Evolutionary conservation across 2,329 filamentous ascomycete genomes (phyloP), one percentile per base, ranked within the genome.

Genomic region (Xylaria sp.): DNA sequence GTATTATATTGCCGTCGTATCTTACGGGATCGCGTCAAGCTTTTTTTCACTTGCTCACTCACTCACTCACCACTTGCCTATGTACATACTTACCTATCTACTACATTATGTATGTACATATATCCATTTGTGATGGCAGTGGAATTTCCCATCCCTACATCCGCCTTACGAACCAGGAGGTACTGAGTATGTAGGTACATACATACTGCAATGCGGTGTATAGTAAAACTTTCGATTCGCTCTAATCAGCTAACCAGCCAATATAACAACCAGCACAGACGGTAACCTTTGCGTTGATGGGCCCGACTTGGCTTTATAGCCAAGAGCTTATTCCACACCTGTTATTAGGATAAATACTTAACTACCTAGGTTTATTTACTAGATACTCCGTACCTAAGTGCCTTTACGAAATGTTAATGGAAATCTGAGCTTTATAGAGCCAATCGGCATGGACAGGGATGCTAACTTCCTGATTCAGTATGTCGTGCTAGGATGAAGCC

Each of bases 401-500:
- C 5, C 50, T n/a, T 51, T 51, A 36, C 32, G 54, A 39, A 21
- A 55, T 57, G 12, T n/a, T 47, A 60, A 51, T 64, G 55, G 27
- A 47, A 67, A 57, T 58, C 36, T 65, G 53, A 53, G 59, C 45
- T 61, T 50, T 51, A 53, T 42, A 51, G 50, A 53, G 12, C 27
- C n/a, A 32, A 53, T 24, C 32, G 30, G 19, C 55, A 54, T 47
- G 55, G 66, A 64, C 57, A 56, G 27, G 61, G 65, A 61, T 68
- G 60, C 32, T 67, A 69, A 69, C 69, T 70, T 66, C 69, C 69
- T 70, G 42, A 69, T 69, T 58, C 24, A 63, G 69, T 30, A 65
- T 62, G 47, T 63, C 11, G 27, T 27, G 57, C 60, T 67, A 60
- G 24, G 17, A 48, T 50, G 34, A 2, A 61, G 39, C 30, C 11